Base-by-base conservation (phyloP, 805 yeast species). In the Pichia nakasei region DNA sequence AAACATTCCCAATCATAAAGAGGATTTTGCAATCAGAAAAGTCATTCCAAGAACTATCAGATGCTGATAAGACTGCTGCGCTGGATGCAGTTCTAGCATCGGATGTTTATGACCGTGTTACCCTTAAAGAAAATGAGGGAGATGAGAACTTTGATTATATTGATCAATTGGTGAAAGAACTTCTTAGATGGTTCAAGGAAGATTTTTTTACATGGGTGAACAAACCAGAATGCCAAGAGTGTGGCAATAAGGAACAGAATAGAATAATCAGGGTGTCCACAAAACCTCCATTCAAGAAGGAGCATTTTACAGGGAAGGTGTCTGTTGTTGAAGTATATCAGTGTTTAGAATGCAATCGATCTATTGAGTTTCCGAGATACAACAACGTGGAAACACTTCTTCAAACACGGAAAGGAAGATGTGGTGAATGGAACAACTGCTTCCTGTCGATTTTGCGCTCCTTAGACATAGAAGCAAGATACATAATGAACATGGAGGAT, bases 391-490 rank as follows among this genome's bases (percentile, higher is more conserved):
- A 63, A 1, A 75, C 72, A 47, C 63, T 91, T 21, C 61, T 91
- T 15, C 66, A 74, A 24, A 73, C 82, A 0, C 65, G 86, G 36
- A 57, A 58, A 29, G 97, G 97, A 0, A 69, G 97, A 39, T 91
- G 97, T 63, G 97, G 97, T 1, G 97, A 91, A 60, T 91, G 95
- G 95, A 91, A 89, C 44, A 84, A 85, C 52, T 78, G 91, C 49
- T 88, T 89, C 57, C 71, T 84, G 37, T 65, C 86, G 31, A 63
- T 88, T 2, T 64, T 89, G 43, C 69, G 79, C 22, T 77, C 95
- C 0, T 64, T 89, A 36, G 85, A 82, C 0, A 56, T 78, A 5
- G 67, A 77, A 22, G 75, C 76, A 1, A 64, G 97, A 41, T 88
- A 82, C 55, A 66, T 89, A 2, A 85, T 94, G 94, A 88, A 87